phyloP scores from a whole-genome alignment of 345 rosid species.

The Eucalyptus sp. region DNA sequence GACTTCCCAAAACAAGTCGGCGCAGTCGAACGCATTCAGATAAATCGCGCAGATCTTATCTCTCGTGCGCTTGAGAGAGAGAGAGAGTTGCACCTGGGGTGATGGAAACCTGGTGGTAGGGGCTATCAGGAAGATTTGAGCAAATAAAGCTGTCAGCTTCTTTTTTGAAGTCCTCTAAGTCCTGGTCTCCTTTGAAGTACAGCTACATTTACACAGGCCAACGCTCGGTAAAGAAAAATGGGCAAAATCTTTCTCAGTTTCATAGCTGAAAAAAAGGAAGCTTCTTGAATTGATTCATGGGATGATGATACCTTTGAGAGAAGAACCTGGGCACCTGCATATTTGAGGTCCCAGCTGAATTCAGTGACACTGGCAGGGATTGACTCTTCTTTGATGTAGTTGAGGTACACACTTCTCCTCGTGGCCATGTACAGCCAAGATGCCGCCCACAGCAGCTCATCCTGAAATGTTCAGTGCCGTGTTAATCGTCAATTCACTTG shows the following conservation, averaged over 20 bases:
- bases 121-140: constrained; percentile 62
- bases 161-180: constrained; percentile 30
- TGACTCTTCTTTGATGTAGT: constrained; percentile 42
- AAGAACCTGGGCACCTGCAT: constrained; percentile 73
- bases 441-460: constrained; percentile 94
- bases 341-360: constrained; percentile 95
- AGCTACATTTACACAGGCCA: constrained; percentile 20
- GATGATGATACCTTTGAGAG: constrained; percentile 36
- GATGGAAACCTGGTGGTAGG: constrained; percentile 42
- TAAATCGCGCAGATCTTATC: not conserved
- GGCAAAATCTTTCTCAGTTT: not conserved
- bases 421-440: constrained; percentile 80
- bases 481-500: not conserved
- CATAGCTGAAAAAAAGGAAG: not conserved
- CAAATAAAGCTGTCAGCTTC: constrained; percentile 74
- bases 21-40: not conserved
- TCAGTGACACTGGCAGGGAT: constrained; percentile 53
- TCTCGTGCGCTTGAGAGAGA: not conserved
- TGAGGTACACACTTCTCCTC: constrained; percentile 12
- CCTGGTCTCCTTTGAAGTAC: constrained; percentile 30
- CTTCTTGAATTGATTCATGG: not conserved
- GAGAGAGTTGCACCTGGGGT: constrained; percentile 38
- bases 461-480: constrained; percentile 19
- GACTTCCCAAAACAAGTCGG: not conserved
- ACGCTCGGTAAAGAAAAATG: not conserved